These are phyloP conservation scores for Takashimella koratensis DNA, from an alignment of 1,284 basidiomycete genomes.

Conservation along the genomic window DNA sequence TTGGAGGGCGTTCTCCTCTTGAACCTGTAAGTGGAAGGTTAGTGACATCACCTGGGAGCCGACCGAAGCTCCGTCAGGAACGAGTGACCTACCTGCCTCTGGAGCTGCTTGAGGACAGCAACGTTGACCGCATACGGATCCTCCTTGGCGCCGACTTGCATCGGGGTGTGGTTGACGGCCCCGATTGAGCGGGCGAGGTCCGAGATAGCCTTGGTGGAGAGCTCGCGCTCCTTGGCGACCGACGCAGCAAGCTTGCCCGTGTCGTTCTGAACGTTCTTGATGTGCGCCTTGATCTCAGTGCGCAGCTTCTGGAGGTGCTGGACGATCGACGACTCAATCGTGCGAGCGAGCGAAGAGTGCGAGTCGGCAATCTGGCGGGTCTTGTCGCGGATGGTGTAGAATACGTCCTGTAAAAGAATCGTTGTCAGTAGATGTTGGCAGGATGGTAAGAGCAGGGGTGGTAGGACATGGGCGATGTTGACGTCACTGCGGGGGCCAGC, in stretches of 20 bases:
- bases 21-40: conserved; percentile 55
- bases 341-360: conserved; percentile 92
- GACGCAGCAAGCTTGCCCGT: conserved; percentile 90
- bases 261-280: conserved; percentile 97
- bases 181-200: conserved; percentile 85
- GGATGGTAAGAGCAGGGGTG: conserved; percentile 93
- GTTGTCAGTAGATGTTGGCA: conserved; percentile 95
- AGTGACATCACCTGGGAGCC: too few species aligned
- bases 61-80: not conserved
- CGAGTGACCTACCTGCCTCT: conserved; percentile 60
- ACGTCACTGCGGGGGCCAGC: conserved; percentile 92
- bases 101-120: conserved; percentile 79
- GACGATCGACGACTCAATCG: conserved; percentile 95
- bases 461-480: conserved; percentile 91
- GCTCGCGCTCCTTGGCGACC: conserved; percentile 91
- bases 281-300: conserved; percentile 94
- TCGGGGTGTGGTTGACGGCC: conserved; percentile 91
- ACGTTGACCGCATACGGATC: conserved; percentile 83
- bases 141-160: conserved; percentile 73
- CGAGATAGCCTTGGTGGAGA: conserved; percentile 80
- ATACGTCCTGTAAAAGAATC: conserved; percentile 88
- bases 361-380: conserved; percentile 92
- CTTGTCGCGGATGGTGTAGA: conserved; percentile 90
- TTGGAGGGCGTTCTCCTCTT: conserved; percentile 96
- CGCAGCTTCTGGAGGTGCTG: conserved; percentile 94